Evolutionary conservation across 257 asterid species (phyloP).

Genomic region (Fraxinus excelsior): DNA sequence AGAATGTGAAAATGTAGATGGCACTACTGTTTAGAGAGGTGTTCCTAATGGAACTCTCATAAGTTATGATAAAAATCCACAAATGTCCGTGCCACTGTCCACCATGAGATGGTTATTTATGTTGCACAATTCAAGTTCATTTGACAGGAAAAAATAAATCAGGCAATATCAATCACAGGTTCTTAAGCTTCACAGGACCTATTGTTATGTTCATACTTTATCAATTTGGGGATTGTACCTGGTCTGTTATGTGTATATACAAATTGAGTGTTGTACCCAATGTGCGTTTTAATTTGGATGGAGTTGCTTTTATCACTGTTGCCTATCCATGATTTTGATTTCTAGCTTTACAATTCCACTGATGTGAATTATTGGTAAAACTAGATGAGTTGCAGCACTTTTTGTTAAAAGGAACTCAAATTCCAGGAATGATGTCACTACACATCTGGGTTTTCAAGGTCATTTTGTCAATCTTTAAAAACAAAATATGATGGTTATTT

Average conservation of each 20-base stretch:
- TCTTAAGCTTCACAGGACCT: background rate
- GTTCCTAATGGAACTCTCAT: background rate
- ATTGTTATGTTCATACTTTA: background rate
- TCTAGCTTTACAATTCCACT: background rate
- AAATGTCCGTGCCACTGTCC: background rate
- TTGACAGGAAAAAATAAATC: background rate
- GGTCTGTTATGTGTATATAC: no score
- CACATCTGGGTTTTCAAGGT: background rate
- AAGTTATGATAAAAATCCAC: background rate
- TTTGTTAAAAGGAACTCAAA: background rate
- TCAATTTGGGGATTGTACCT: background rate
- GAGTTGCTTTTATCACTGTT: background rate
- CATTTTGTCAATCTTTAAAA: background rate
- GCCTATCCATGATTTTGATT: background rate
- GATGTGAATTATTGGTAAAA: background rate
- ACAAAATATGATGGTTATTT: slow-evolving; percentile 10
- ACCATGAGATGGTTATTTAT: background rate
- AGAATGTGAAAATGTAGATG: background rate
- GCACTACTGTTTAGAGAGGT: background rate
- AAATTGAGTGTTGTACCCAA: no score
- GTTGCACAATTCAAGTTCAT: background rate
- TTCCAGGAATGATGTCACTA: background rate
- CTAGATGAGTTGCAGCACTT: background rate
- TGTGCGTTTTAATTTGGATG: background rate
- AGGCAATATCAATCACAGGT: background rate